Percentiles rank a stretch among this genome's conserved stretches.
phyloP scores from a whole-genome alignment of 2,329 filamentous ascomycete genomes.

The Fusarium sp. region DNA sequence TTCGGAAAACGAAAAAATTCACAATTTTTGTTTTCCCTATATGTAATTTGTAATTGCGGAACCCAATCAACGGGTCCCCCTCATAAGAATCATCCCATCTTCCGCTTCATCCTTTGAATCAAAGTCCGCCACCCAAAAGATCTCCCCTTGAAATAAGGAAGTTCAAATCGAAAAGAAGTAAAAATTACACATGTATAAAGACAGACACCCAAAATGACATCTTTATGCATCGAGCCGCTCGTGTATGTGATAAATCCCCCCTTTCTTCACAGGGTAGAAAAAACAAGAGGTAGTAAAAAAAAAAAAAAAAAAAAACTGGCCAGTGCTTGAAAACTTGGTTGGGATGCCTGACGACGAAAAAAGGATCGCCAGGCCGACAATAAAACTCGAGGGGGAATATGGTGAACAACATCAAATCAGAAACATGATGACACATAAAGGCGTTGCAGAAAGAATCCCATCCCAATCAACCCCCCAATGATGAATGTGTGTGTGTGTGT shows the following conservation, averaged over 20 bases:
- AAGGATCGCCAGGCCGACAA: slow-evolving; percentile 27
- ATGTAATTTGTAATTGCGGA: slow-evolving; percentile 40
- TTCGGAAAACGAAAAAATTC: slow-evolving; percentile 6
- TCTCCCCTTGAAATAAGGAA: neutral
- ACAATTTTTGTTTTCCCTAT: slow-evolving; percentile 21
- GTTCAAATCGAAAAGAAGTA: slow-evolving; percentile 8
- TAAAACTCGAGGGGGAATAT: slow-evolving; percentile 42
- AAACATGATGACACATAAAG: slow-evolving; percentile 41
- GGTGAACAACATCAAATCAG: slow-evolving; percentile 37
- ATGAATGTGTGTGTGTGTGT: slow-evolving; percentile 1
- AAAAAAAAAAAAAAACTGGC: slow-evolving; percentile 32
- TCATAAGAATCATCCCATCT: slow-evolving; percentile 43
- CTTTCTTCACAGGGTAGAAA: slow-evolving; percentile 20
- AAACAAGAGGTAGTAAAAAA: neutral
- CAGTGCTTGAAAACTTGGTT: slow-evolving; percentile 41
- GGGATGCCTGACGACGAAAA: slow-evolving; percentile 16
- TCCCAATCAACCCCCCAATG: slow-evolving; percentile 19
- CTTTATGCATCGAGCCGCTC: slow-evolving; percentile 38
- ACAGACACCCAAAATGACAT: slow-evolving; percentile 34
- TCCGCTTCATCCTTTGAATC: slow-evolving; percentile 39
- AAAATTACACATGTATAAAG: slow-evolving; percentile 30
- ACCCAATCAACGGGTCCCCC: slow-evolving; percentile 23
- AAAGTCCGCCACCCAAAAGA: slow-evolving; percentile 21
- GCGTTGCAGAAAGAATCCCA: slow-evolving; percentile 21
- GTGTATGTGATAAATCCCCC: slow-evolving; percentile 40